Evolutionary conservation across 345 rosid species (phyloP).

Genomic region (sweet orange (Citrus sinensis)): DVS_A1.0 CM039162.1:26840001-26840500

Average conservation of each 20-base stretch:
- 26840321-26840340: background rate
- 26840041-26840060: background rate
- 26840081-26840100: background rate
- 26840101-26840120: background rate
- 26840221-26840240: background rate
- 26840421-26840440: background rate
- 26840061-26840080: background rate
- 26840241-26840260: background rate
- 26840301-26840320: background rate
- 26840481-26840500: background rate
- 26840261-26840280: background rate
- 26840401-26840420: background rate
- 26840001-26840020: slow-evolving; percentile 3
- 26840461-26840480: too few species aligned
- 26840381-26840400: background rate
- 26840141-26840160: background rate
- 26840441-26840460: background rate
- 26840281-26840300: background rate
- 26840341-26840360: slow-evolving; percentile 1
- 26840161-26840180: background rate
- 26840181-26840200: background rate
- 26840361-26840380: background rate
- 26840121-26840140: background rate
- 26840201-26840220: background rate
- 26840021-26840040: background rate